Base-by-base conservation (phyloP, 129 eudicot genomes). In the Flaveria bidentis region DNA sequence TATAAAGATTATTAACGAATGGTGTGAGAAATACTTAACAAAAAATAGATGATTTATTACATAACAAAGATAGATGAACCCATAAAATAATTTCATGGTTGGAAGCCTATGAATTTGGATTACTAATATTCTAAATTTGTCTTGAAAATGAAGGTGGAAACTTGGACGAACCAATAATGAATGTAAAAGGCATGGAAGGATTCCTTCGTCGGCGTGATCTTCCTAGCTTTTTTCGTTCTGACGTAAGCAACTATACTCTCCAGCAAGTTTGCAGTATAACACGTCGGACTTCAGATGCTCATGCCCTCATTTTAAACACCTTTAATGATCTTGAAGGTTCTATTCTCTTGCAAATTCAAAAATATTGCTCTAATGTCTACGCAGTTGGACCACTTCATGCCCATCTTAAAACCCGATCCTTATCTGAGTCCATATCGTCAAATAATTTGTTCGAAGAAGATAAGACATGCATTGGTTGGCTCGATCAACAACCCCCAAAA, bases 361-460 rank as follows among this genome's bases (percentile, higher is more conserved):
- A 14, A 2, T 46, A 60, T 4, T 84, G 85, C 63, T 82, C 87
- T 9, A 86, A 82, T n/a, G 50, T 86, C 46, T 89, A 86, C 80
- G 57, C 91, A 2, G 84, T 88, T 16, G 94, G 94, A 47, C 91
- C 89, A 61, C 86, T 89, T 33, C 91, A 89, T 41, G 82, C 86
- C 2, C 91, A 80, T 33, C 68, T 85, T 17, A 82, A 85, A 45
- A 16, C 82, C 6, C 83, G 79, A 18, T 70, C 84, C 57, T 44
- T 65, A 4, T 73, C 80, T 6, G 46, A 49, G 13, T 53, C 23
- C 9, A 33, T 65, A 30, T 82, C 81, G 13, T 86, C 96, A 12
- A 84, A 74, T 70, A 89, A 88, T 51, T 23, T 89, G 6, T 75
- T 82, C 78, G 51, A 82, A 55, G 89, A 86, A 73, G 91, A 89